Evolutionary conservation across 2,329 filamentous ascomycete species (phyloP).

Genomic region (Dichotomopilus funicola): DNA sequence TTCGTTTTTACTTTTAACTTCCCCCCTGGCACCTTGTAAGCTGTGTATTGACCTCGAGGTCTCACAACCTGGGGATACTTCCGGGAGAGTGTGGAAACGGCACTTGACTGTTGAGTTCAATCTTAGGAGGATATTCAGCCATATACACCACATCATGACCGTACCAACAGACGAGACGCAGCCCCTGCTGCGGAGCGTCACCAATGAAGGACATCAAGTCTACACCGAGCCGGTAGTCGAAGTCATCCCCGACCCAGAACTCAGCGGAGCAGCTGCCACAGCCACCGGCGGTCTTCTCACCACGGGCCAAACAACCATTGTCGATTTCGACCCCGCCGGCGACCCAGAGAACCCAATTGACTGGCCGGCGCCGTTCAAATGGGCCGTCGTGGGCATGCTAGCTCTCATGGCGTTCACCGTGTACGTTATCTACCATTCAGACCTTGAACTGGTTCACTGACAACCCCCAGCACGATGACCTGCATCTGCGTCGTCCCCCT

Average conservation of each 20-base stretch:
- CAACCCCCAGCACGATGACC: constrained; percentile 44
- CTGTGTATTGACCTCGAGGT: too few relatives aligned
- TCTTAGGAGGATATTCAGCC: too few relatives aligned
- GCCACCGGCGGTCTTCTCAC: too few relatives aligned
- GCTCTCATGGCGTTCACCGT: constrained; percentile 51
- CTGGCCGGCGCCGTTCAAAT: constrained; percentile 48
- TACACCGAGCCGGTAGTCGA: constrained; percentile 3
- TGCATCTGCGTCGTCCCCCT: constrained; percentile 51
- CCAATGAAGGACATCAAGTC: constrained; percentile 13
- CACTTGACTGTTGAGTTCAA: too few relatives aligned
- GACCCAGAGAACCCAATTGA: constrained; percentile 47
- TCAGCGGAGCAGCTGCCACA: too few relatives aligned
- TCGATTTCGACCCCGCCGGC: constrained; percentile 40
- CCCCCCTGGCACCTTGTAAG: too few relatives aligned
- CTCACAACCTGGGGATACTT: too few relatives aligned
- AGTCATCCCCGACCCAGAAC: background rate
- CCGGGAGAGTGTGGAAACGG: too few relatives aligned
- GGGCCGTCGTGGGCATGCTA: constrained; percentile 46
- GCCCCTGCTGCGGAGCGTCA: constrained; percentile 16
- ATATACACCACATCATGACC: constrained; percentile 7
- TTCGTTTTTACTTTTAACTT: too few relatives aligned
- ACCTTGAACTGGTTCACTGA: background rate
- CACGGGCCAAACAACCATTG: constrained; percentile 5
- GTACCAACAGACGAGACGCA: constrained; percentile 16
- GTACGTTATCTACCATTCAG: constrained; percentile 31